These are phyloP conservation scores for Phytophthora aleatoria DNA, from an alignment of 352 stramenopile species.

Conservation along the genomic window DNA sequence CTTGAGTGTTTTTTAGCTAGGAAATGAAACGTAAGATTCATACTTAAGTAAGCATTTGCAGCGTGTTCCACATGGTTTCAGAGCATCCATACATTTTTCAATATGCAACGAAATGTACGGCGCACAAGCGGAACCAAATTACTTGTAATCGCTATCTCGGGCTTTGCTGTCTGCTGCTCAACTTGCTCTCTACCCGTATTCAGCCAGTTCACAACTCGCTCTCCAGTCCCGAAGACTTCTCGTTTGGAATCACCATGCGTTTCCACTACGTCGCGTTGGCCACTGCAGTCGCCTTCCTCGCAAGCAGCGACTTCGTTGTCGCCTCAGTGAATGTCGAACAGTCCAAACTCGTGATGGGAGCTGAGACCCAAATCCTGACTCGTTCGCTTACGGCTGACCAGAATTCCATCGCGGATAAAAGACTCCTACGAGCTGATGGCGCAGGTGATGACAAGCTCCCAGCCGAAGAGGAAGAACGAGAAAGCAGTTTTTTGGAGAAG, in stretches of 20 bases:
- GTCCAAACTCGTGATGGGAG: slow-evolving; percentile 1
- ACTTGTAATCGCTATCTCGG: slow-evolving; percentile 11
- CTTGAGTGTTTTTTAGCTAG: neutral
- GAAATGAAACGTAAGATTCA: too few species aligned
- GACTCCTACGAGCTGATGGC: slow-evolving; percentile 1
- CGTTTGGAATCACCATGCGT: slow-evolving; percentile 3
- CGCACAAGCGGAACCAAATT: neutral
- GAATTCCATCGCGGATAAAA: neutral
- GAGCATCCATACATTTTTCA: slow-evolving; percentile 1
- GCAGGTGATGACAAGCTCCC: neutral
- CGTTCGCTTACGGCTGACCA: slow-evolving; percentile 2
- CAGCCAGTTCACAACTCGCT: slow-evolving; percentile 14
- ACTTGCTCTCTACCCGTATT: slow-evolving; percentile 6
- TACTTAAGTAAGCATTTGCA: neutral
- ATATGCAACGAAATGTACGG: too few species aligned
- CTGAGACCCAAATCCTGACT: slow-evolving; percentile 3
- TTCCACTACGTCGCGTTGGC: slow-evolving; percentile 7
- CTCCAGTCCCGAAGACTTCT: neutral
- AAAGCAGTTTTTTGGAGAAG: slow-evolving; percentile 8
- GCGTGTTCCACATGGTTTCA: slow-evolving; percentile 8
- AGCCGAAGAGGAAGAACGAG: neutral
- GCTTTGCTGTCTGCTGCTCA: slow-evolving; percentile 14
- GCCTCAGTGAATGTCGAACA: slow-evolving; percentile 2
- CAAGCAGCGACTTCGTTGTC: slow-evolving; percentile 3
- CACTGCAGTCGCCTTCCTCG: slow-evolving; percentile 5